These are phyloP conservation scores for Pseudotsuga menziesii DNA, from an alignment of 75 land plant species.

Conservation along the genomic window DNA sequence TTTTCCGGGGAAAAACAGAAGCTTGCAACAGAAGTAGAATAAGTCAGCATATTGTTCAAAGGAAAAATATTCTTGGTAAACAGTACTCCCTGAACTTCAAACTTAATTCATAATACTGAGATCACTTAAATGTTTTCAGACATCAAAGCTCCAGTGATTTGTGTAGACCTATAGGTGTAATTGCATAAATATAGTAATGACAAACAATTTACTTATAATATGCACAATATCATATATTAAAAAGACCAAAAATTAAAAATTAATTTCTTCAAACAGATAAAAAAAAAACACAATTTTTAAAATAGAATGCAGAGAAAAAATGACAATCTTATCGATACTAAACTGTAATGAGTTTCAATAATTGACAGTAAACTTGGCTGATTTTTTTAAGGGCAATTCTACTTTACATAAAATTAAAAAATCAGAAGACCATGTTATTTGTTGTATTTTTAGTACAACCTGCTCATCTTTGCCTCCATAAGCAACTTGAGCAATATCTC, in stretches of 20 bases:
- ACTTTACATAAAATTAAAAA: not conserved
- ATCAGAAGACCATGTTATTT: not conserved
- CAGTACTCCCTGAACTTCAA: not conserved
- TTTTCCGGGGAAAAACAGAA: too few species aligned
- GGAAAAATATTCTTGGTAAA: too few species aligned
- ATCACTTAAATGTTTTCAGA: not conserved
- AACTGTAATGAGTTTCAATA: not conserved
- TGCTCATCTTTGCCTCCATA: slow-evolving; percentile 1
- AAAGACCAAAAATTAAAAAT: not conserved
- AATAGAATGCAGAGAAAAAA: not conserved
- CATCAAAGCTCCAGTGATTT: not conserved
- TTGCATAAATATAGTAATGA: not conserved
- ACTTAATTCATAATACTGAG: not conserved
- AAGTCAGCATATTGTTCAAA: not conserved
- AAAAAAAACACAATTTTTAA: not conserved
- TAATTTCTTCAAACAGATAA: not conserved
- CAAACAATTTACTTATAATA: not conserved
- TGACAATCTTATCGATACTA: not conserved
- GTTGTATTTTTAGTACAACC: slow-evolving; percentile 1
- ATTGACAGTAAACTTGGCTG: not conserved
- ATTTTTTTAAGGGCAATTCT: too few species aligned
- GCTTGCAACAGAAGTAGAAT: not conserved
- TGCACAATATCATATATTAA: not conserved
- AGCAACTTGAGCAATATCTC: slow-evolving; percentile 5
- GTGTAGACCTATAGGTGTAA: not conserved